These are phyloP conservation scores for Agrocybe chaxingu DNA, from an alignment of 768 basidiomycete species.

Conservation along the genomic window DNA sequence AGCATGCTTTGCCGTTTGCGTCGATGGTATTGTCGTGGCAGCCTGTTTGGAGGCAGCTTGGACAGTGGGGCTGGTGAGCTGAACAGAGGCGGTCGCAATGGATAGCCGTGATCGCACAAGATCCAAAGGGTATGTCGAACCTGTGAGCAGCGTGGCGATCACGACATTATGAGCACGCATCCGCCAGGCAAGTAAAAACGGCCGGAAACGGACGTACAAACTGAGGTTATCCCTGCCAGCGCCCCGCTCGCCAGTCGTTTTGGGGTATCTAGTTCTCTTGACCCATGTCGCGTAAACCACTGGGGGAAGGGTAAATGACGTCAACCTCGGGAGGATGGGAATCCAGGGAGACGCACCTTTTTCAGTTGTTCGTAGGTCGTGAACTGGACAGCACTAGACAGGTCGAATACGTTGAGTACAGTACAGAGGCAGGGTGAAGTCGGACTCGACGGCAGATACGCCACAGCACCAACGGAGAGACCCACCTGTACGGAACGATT, in stretches of 20 bases:
- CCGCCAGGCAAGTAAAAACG: not conserved
- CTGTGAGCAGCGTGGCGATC: slow-evolving; percentile 29
- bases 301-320: slow-evolving; percentile 30
- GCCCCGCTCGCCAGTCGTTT: slow-evolving; percentile 84
- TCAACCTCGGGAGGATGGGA: slow-evolving; percentile 19
- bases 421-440: not conserved
- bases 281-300: slow-evolving; percentile 70
- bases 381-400: slow-evolving; percentile 74
- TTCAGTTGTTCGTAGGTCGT: slow-evolving; percentile 90
- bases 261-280: slow-evolving; percentile 81
- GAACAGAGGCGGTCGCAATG: slow-evolving; percentile 81
- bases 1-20: slow-evolving; percentile 23
- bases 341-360: slow-evolving; percentile 45
- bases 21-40: slow-evolving; percentile 17
- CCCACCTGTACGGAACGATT: slow-evolving; percentile 84
- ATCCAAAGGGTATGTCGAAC: slow-evolving; percentile 89
- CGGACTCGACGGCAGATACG: not conserved
- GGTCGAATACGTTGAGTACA: slow-evolving; percentile 4
- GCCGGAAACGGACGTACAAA: slow-evolving; percentile 56
- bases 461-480: slow-evolving; percentile 14
- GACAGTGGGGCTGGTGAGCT: slow-evolving; percentile 23
- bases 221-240: slow-evolving; percentile 90
- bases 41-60: slow-evolving; percentile 19
- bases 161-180: slow-evolving; percentile 1
- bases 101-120: slow-evolving; percentile 90